Evolutionary conservation across 768 basidiomycete genomes (phyloP), one percentile per base, ranked within the genome.

Genomic region (Boletus edulis): DNA sequence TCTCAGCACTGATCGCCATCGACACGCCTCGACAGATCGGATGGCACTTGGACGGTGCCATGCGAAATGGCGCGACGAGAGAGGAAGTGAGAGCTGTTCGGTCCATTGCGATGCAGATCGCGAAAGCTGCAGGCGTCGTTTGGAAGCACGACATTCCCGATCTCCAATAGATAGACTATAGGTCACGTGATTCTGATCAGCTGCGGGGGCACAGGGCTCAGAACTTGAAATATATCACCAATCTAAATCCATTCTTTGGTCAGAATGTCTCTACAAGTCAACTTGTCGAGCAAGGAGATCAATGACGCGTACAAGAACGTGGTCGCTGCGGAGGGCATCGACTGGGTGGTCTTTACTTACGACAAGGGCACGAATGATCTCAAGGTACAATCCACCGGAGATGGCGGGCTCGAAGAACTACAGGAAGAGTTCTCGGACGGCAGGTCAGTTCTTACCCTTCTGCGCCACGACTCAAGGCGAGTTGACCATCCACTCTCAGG

Each of bases 381-480:
- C 51, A 93, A 91, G 63, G 87, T 95, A 3, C 93, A 95, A 66
- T 78, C 81, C 4, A 88, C 85, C 2, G 94, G 94, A n/a, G 78
- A 76, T 52, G 90, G 88, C n/a, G 92, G 93, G 1, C 78, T 98
- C 12, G 89, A 95, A 60, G 93, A 94, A 63, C 75, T 98, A 3
- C 84, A 91, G 66, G 95, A 98, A 63, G 94, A 96, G 73, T 98
- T 98, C 72, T 91, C 87, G 40, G 94, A 98, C 70, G 95, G 94
- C 55, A 80, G 89, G 92, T 91, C 57, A 42, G 85, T 67, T 41
- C 31, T 24, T 42, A 24, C 42, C 6, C 0, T 37, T 1, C 35
- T 31, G 27, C 14, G 20, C 56, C 57, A 49, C 35, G 35, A 39
- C n/a, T 39, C 24, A 5, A 22, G 52, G 56, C 39, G 18, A 37